Conservation (phyloP, 2,329 filamentous ascomycete genomes). For the Uncinocarpus reesii region DNA sequence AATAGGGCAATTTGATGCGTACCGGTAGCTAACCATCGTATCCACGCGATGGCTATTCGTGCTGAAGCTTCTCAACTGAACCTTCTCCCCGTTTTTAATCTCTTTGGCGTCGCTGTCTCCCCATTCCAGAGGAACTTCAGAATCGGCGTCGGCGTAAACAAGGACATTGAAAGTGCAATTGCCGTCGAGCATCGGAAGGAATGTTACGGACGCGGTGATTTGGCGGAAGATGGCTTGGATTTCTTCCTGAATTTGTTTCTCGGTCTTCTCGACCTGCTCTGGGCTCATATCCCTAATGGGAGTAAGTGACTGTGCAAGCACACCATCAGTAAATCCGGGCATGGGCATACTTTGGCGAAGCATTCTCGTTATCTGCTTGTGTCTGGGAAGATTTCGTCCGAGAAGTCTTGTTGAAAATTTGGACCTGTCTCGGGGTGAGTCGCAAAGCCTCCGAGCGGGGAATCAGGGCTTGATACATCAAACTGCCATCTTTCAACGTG, state of each 20-base stretch:
- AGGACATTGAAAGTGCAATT: constrained; percentile 98
- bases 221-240: constrained; percentile 96
- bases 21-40: constrained; percentile 84
- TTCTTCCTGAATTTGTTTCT: constrained; percentile 86
- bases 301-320: neutral
- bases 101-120: constrained; percentile 97
- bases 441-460: neutral
- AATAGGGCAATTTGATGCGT: constrained; percentile 14
- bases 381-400: constrained; percentile 43
- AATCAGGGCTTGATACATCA: constrained; percentile 50
- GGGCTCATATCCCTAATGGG: constrained; percentile 3
- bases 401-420: constrained; percentile 46
- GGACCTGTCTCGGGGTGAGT: constrained; percentile 32
- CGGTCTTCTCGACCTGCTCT: constrained; percentile 59
- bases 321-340: too few species aligned
- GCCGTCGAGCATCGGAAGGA: constrained; percentile 82
- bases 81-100: constrained; percentile 86
- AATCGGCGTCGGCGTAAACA: constrained; percentile 93
- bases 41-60: constrained; percentile 90
- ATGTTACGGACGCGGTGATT: constrained; percentile 95
- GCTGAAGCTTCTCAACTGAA: constrained; percentile 90
- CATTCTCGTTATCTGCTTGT: constrained; percentile 44
- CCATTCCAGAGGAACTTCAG: constrained; percentile 95
- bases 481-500: constrained; percentile 98
- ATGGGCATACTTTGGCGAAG: constrained; percentile 41